Conservation (phyloP, 2,329 filamentous ascomycete species). For the Alternaria sp. region DNA sequence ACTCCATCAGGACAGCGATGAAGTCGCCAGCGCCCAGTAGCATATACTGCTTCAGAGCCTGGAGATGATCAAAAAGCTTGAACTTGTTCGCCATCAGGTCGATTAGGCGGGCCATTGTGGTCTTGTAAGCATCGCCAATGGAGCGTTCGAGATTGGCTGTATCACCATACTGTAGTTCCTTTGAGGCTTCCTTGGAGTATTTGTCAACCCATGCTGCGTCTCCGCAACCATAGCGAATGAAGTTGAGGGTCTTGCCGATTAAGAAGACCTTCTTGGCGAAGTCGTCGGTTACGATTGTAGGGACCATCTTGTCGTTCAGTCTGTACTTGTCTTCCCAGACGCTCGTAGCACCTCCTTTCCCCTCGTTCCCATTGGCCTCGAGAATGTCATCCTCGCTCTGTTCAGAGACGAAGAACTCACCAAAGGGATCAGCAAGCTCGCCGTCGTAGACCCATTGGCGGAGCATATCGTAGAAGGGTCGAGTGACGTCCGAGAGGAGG, state of each 20-base stretch:
- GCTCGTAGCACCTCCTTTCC: constrained; percentile 73
- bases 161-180: constrained; percentile 90
- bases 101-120: constrained; percentile 94
- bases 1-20: constrained; percentile 96
- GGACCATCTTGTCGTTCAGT: constrained; percentile 83
- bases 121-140: constrained; percentile 97
- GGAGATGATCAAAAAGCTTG: constrained; percentile 89
- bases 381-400: constrained; percentile 65
- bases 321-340: constrained; percentile 99
- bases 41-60: constrained; percentile 92
- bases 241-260: constrained; percentile 97
- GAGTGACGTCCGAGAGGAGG: constrained; percentile 83
- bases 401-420: constrained; percentile 94
- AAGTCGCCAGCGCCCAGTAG: constrained; percentile 96
- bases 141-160: constrained; percentile 89
- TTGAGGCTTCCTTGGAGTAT: constrained; percentile 92
- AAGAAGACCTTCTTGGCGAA: constrained; percentile 97
- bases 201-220: constrained; percentile 95
- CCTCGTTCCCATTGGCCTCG: constrained; percentile 51
- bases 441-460: constrained; percentile 98
- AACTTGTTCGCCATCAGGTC: constrained; percentile 95
- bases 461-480: constrained; percentile 96
- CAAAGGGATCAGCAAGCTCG: constrained; percentile 93
- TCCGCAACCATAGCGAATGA: constrained; percentile 93
- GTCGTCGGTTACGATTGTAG: constrained; percentile 89